Conservation (phyloP, 2,329 filamentous ascomycete species). For the Mycosphaerella sp. region DNA sequence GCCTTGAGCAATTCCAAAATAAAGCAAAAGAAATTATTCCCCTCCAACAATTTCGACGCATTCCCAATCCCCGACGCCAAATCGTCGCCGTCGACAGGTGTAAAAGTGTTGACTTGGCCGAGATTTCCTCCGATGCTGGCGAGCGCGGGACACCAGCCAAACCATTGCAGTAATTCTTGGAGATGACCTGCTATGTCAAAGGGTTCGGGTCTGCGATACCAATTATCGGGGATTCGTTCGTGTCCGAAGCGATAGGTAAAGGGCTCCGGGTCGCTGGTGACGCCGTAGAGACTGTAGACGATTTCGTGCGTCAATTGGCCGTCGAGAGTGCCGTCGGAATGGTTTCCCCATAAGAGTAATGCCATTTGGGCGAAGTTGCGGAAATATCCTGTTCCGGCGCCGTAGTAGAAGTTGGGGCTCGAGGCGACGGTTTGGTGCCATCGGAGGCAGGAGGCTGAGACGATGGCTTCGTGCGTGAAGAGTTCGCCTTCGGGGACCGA, state of each 20-base stretch:
- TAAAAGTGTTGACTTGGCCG: not conserved
- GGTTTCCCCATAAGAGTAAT: not conserved
- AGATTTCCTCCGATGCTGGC: not conserved
- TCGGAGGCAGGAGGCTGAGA: conserved; percentile 35
- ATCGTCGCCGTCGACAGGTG: not conserved
- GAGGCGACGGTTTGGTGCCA: conserved; percentile 35
- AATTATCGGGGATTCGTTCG: not conserved
- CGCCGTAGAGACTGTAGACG: not conserved
- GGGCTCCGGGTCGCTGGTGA: not conserved
- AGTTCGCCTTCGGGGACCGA: conserved; percentile 35
- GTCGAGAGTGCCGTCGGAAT: not conserved
- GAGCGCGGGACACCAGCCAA: not conserved
- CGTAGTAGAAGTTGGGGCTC: conserved; percentile 40
- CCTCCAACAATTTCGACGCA: not conserved
- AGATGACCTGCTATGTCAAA: not conserved
- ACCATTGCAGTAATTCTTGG: not conserved
- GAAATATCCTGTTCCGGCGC: conserved; percentile 23
- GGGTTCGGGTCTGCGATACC: not conserved
- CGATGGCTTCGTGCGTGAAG: conserved; percentile 37
- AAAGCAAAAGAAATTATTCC: not conserved
- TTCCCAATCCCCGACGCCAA: not conserved
- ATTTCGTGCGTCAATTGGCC: not conserved
- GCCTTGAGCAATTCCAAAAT: not conserved
- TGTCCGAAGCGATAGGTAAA: conserved; percentile 2
- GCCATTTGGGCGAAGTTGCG: not conserved